Evolutionary conservation across 2,329 filamentous ascomycete genomes (phyloP), one percentile per base, ranked within the genome.

Genomic region (Boeremia lycopersici): DNA sequence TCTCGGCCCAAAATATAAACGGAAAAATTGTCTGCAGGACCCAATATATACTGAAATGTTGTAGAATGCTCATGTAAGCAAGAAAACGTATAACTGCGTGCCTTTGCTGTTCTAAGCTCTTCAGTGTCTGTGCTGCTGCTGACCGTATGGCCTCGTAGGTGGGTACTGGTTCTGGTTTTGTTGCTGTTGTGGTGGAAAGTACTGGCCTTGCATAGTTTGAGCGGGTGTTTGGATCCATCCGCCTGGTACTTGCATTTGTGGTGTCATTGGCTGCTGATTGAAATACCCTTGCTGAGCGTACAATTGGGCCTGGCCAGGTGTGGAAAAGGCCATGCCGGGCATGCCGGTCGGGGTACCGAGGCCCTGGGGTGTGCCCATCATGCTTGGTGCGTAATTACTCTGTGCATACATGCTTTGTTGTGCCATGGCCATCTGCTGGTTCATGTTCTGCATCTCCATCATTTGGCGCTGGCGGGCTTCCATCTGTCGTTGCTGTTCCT

Each of bases 241-340:
- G 19, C 67, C 68, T 12, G 67, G 69, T 26, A 69, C 53, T 17
- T 61, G 60, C 58, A 69, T 67, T 11, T 62, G 61, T 13, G 62
- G 68, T 4, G 67, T 62, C 53, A 69, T 62, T 45, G 63, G 68
- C 50, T 70, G 70, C 25, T 61, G 59, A 4, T 59, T 45, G 12
- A 70, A 68, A 39, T 71, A 71, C 11, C 68, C 66, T 48, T 64
- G 66, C 15, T 71, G 66, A 30, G 66, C 59, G 42, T 70, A 71
- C 64, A 66, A 65, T 11, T 69, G 70, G 39, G 65, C 64, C 55
- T 65, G 62, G 3, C 47, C 59, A 9, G 70, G 70, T 13, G 56
- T 68, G 1, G 71, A 68, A 45, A 68, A 74, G 7, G 65, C 69
- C 61, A 68, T 63, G 17, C 61, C 63, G 8, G 58, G 40, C 48